These are phyloP conservation scores for Aspergillus sp. DNA, from an alignment of 2,329 filamentous ascomycete species.

Conservation along the genomic window DNA sequence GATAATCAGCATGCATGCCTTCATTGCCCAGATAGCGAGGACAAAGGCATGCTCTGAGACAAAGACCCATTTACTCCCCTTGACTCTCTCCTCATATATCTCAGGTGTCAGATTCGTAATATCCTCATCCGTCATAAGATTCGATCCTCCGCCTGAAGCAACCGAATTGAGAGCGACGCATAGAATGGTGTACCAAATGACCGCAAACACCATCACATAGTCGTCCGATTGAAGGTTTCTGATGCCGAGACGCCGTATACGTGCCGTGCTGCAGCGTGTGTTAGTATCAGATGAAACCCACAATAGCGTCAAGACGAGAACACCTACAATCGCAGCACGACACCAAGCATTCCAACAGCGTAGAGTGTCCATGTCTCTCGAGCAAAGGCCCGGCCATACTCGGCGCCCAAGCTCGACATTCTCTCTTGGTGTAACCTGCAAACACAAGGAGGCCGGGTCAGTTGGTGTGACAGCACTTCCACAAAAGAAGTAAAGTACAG, in stretches of 20 bases:
- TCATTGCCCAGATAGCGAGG: slow-evolving; percentile 53
- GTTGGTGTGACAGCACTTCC: neutral
- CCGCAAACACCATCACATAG: slow-evolving; percentile 55
- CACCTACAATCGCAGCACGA: slow-evolving; percentile 40
- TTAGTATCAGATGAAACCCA: neutral
- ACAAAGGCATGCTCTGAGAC: slow-evolving; percentile 64
- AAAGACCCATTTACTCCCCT: slow-evolving; percentile 63
- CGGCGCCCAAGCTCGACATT: slow-evolving; percentile 31
- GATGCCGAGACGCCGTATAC: slow-evolving; percentile 46
- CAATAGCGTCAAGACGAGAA: slow-evolving; percentile 21
- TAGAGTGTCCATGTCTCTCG: slow-evolving; percentile 45
- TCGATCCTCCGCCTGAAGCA: slow-evolving; percentile 56
- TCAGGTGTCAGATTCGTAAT: slow-evolving; percentile 46
- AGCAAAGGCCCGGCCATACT: slow-evolving; percentile 30
- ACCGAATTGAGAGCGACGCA: slow-evolving; percentile 57
- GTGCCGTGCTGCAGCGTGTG: slow-evolving; percentile 32
- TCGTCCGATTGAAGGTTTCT: slow-evolving; percentile 57
- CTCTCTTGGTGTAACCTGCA: slow-evolving; percentile 21
- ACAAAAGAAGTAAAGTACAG: slow-evolving; percentile 1
- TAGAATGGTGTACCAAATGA: slow-evolving; percentile 57
- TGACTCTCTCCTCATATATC: slow-evolving; percentile 43
- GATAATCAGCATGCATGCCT: slow-evolving; percentile 55
- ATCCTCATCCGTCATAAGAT: slow-evolving; percentile 56
- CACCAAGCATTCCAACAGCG: slow-evolving; percentile 38
- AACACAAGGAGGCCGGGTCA: slow-evolving; percentile 7